Evolutionary conservation across 129 eudicot species (phyloP).

Genomic region (Flaveria brownii): DNA sequence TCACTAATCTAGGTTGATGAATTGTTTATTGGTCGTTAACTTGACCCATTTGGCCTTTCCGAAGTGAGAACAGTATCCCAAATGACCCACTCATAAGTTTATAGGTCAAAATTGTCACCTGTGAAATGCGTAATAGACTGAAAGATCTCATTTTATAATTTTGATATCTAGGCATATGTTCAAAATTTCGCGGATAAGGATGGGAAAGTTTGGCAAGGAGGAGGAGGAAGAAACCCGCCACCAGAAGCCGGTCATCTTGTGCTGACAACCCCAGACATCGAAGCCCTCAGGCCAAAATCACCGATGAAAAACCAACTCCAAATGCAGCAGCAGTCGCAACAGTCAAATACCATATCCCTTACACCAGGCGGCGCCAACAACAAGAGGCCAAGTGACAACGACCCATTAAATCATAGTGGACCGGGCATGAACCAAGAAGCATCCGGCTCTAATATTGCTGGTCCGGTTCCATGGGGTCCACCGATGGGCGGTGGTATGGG

Average conservation of each 20-base stretch:
- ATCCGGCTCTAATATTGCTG: conserved; percentile 54
- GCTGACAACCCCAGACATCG: conserved; percentile 76
- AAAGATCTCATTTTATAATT: not conserved
- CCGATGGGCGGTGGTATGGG: conserved; percentile 51
- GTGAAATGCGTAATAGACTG: not conserved
- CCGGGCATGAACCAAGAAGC: conserved; percentile 69
- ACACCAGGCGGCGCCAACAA: conserved; percentile 52
- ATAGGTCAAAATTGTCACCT: not conserved
- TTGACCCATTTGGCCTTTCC: not conserved
- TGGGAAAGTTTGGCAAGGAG: conserved; percentile 70
- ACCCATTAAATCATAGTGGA: conserved; percentile 55
- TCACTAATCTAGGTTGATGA: not conserved
- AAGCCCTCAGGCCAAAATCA: conserved; percentile 89
- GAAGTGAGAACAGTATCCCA: not conserved
- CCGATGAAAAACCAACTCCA: conserved; percentile 98
- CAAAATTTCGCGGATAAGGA: conserved; percentile 79
- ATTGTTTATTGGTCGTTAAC: too few relatives aligned
- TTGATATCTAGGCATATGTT: conserved; percentile 54
- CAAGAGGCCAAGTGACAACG: conserved; percentile 60
- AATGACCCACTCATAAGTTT: not conserved
- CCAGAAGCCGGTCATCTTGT: conserved; percentile 93
- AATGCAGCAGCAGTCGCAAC: conserved; percentile 45
- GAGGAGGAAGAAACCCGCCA: conserved; percentile 88
- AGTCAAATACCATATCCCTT: conserved; percentile 61
- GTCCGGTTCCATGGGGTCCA: conserved; percentile 75